These are phyloP conservation scores for Entoloma clypeatum DNA, from an alignment of 1,284 basidiomycete genomes.

Conservation along the genomic window DNA sequence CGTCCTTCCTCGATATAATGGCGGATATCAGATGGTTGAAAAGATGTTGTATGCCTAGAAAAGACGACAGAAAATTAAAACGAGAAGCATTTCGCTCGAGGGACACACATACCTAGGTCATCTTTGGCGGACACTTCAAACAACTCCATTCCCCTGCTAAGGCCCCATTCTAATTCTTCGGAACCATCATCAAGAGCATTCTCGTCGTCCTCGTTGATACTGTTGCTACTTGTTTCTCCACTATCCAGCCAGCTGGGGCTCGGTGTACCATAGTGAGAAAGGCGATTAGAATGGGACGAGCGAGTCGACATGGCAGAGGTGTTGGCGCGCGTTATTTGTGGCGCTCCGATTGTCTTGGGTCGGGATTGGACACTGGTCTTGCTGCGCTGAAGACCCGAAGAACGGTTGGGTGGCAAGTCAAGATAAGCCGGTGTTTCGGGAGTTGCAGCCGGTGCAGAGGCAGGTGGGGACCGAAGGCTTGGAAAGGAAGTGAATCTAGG, in stretches of 20 bases:
- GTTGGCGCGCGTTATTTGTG: slow-evolving; percentile 42
- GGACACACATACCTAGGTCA: slow-evolving; percentile 55
- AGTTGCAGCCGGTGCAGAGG: slow-evolving; percentile 36
- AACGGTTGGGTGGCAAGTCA: slow-evolving; percentile 42
- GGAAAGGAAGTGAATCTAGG: slow-evolving; percentile 82
- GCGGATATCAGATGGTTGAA: slow-evolving; percentile 74
- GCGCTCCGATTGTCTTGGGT: slow-evolving; percentile 35
- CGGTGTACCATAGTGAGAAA: slow-evolving; percentile 49
- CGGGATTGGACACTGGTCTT: slow-evolving; percentile 41
- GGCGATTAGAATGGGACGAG: slow-evolving; percentile 50
- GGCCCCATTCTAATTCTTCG: slow-evolving; percentile 70
- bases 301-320: slow-evolving; percentile 38
- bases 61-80: slow-evolving; percentile 10
- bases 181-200: slow-evolving; percentile 43
- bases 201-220: slow-evolving; percentile 64
- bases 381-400: slow-evolving; percentile 44
- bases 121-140: slow-evolving; percentile 87
- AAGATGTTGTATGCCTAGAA: slow-evolving; percentile 66
- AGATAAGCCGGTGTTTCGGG: slow-evolving; percentile 51
- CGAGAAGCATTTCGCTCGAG: slow-evolving; percentile 11
- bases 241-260: slow-evolving; percentile 51
- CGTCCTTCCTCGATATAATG: slow-evolving; percentile 72
- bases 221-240: slow-evolving; percentile 58
- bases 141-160: slow-evolving; percentile 75
- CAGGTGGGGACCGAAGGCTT: slow-evolving; percentile 57